These are phyloP conservation scores for Colletotrichum liaoningense DNA, from an alignment of 2,329 filamentous ascomycete genomes.

Conservation along the genomic window DNA sequence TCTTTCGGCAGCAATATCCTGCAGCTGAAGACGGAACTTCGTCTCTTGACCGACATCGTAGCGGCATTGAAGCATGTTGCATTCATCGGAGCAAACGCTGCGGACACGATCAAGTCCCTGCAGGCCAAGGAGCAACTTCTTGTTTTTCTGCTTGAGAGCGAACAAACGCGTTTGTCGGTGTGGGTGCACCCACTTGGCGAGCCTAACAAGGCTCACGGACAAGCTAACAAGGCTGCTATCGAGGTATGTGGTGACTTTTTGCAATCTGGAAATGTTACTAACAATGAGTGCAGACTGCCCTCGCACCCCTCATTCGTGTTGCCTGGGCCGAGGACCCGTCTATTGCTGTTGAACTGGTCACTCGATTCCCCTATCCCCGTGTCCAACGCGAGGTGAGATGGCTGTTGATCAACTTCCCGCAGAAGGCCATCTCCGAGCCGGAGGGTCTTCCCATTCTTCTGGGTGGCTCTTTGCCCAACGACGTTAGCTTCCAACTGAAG, in stretches of 20 bases:
- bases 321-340: slow-evolving; percentile 90
- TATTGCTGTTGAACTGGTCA: slow-evolving; percentile 86
- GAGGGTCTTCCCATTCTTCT: slow-evolving; percentile 87
- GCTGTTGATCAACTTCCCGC: slow-evolving; percentile 84
- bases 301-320: slow-evolving; percentile 76
- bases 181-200: slow-evolving; percentile 86
- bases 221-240: slow-evolving; percentile 38
- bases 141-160: slow-evolving; percentile 82
- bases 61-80: slow-evolving; percentile 73
- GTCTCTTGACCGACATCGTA: slow-evolving; percentile 81
- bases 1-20: slow-evolving; percentile 95
- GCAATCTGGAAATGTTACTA: neutral
- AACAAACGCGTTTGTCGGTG: slow-evolving; percentile 84
- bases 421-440: slow-evolving; percentile 83
- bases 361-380: slow-evolving; percentile 81
- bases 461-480: slow-evolving; percentile 78
- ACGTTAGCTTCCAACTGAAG: slow-evolving; percentile 88
- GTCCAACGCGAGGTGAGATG: slow-evolving; percentile 82
- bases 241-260: slow-evolving; percentile 47
- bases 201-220: slow-evolving; percentile 49
- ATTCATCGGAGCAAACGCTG: slow-evolving; percentile 64
- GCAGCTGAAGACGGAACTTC: slow-evolving; percentile 92
- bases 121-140: slow-evolving; percentile 87
- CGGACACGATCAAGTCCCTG: slow-evolving; percentile 72
- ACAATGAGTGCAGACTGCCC: slow-evolving; percentile 55